Conservation (phyloP, 1,139 yeast species). For the Kodamaea fungicola region DNA sequence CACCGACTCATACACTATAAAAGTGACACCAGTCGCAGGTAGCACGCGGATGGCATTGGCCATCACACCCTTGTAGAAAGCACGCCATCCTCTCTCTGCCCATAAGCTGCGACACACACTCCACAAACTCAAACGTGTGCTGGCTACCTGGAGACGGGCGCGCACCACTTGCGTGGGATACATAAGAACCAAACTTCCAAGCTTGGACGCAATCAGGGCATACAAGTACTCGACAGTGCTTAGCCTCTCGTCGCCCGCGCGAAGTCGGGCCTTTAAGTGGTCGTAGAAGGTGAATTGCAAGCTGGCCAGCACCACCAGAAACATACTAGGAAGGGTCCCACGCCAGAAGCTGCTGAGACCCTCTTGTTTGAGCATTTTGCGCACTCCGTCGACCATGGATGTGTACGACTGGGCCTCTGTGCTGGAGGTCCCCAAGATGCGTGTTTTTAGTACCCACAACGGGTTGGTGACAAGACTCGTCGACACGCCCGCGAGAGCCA, state of each 20-base stretch:
- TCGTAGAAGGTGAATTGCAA: constrained; percentile 85
- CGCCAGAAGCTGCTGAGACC: constrained; percentile 75
- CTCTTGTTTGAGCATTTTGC: constrained; percentile 50
- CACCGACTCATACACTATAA: constrained; percentile 58
- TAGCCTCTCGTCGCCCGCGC: constrained; percentile 7
- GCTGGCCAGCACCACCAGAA: constrained; percentile 87
- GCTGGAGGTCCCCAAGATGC: constrained; percentile 65
- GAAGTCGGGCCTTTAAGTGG: constrained; percentile 47
- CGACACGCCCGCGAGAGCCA: constrained; percentile 61
- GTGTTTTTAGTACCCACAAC: constrained; percentile 86
- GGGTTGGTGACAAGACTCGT: constrained; percentile 86
- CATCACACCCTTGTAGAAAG: constrained; percentile 73
- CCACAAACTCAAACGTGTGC: constrained; percentile 15
- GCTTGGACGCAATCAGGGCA: constrained; percentile 68
- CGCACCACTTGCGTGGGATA: constrained; percentile 87
- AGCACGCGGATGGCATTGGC: constrained; percentile 61
- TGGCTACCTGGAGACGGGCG: constrained; percentile 49
- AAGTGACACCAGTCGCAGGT: constrained; percentile 74
- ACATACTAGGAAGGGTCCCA: constrained; percentile 77
- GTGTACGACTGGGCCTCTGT: constrained; percentile 49
- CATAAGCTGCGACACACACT: constrained; percentile 28
- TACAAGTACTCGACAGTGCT: constrained; percentile 54
- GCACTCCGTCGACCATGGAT: constrained; percentile 55
- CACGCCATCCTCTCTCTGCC: constrained; percentile 47
- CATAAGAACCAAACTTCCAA: constrained; percentile 61